Evolutionary conservation across 371 early-diverging fungal species (phyloP).

Genomic region (Polyrhizophydium stewartii): DNA sequence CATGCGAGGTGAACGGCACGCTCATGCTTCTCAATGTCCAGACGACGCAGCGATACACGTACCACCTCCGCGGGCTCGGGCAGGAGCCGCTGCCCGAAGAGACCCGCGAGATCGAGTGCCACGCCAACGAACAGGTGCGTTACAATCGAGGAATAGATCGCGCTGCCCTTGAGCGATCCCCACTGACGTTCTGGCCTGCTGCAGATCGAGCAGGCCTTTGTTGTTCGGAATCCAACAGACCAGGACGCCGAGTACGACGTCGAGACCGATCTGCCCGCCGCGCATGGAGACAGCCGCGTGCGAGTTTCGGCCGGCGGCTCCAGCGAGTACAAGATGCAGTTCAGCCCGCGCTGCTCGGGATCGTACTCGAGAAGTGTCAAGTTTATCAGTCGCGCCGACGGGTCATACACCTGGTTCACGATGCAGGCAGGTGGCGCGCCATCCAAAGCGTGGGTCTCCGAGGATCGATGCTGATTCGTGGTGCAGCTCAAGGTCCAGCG

Average conservation of each 20-base stretch:
- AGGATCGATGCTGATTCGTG: no score
- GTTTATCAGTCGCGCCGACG: slow-evolving; percentile 32
- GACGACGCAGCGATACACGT: slow-evolving; percentile 38
- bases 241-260: slow-evolving; percentile 34
- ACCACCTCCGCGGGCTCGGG: slow-evolving; percentile 29
- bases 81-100: slow-evolving; percentile 40
- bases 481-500: slow-evolving; percentile 17
- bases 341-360: slow-evolving; percentile 20
- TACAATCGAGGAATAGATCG: no score
- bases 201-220: slow-evolving; percentile 12
- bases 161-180: no score
- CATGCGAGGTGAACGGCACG: slow-evolving; percentile 20
- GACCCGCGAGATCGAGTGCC: slow-evolving; percentile 23
- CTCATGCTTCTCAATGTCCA: slow-evolving; percentile 32
- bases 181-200: slow-evolving; percentile 10
- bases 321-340: slow-evolving; percentile 15
- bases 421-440: slow-evolving; percentile 11
- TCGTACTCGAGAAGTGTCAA: slow-evolving; percentile 18
- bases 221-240: slow-evolving; percentile 28
- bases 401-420: slow-evolving; percentile 34
- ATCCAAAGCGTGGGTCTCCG: no score
- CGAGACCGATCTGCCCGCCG: slow-evolving; percentile 34
- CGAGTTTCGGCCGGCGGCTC: slow-evolving; percentile 18
- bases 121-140: slow-evolving; percentile 25
- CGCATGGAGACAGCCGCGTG: slow-evolving; percentile 7